Evolutionary conservation across 2,329 filamentous ascomycete genomes (phyloP), one percentile per base, ranked within the genome.

Genomic region (Eutypa lata): DNA sequence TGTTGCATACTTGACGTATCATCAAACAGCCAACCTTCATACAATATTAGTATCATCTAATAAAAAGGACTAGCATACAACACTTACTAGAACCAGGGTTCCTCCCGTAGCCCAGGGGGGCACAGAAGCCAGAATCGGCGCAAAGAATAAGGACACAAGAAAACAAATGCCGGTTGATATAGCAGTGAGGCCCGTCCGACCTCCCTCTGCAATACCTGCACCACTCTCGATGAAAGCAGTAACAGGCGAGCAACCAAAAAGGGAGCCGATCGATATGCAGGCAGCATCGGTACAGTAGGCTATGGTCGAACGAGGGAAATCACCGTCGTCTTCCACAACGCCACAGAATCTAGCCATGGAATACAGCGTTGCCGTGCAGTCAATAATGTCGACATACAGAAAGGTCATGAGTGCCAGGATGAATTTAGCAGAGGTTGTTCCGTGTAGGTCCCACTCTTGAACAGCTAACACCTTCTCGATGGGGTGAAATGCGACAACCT

Each of bases 251-350:
- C 78, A 82, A 2, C 87, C 88, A 53, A 91, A 78, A 1, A 91
- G 74, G 0, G 84, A 81, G 3, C 87, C 86, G 47, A 91, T 81
- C 1, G 86, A 88, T 57, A 91, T 89, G 55, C 84, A 86, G 14
- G 85, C 70, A 1, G 88, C 87, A 58, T 91, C 88, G 3, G 82
- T 83, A 61, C 81, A 87, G 68, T 90, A 91, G 1, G 91, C 91
- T 31, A 93, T 73, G 1, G 91, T 90, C 2, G 89, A 92, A 40
- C 90, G 86, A 49, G 92, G 90, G 57, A 96, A 96, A 67, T 95
- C 90, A n/a, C 86, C 84, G 2, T 87, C 83, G 45, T 81, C 77
- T 59, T 86, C 78, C 59, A 88, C 82, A 44, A 81, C 80, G 26
- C 84, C 83, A 56, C 82, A 86, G 71, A 90, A 90, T 21, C 86